These are phyloP conservation scores for Botrytis deweyae DNA, from an alignment of 2,329 filamentous ascomycete species.

Conservation along the genomic window DNA sequence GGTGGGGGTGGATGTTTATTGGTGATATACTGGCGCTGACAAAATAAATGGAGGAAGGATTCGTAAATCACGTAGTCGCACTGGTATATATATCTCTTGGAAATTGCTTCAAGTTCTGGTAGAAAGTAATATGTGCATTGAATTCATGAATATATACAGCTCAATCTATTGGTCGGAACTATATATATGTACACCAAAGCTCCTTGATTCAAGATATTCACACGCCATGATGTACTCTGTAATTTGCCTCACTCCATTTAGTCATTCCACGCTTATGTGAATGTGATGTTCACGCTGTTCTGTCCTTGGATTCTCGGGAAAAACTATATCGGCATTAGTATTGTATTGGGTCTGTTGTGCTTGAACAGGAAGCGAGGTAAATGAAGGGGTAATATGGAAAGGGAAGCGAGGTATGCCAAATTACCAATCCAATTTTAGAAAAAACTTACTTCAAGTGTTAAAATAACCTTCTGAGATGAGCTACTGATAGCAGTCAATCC, in stretches of 20 bases:
- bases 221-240: neutral
- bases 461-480: neutral
- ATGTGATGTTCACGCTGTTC: slow-evolving; percentile 13
- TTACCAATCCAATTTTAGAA: no score
- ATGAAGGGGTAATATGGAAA: neutral
- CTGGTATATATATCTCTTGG: neutral
- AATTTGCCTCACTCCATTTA: neutral
- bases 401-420: neutral
- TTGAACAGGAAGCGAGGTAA: neutral
- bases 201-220: neutral
- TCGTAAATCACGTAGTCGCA: neutral
- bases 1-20: slow-evolving; percentile 40
- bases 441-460: slow-evolving; percentile 3
- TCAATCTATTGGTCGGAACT: neutral
- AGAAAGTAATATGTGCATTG: neutral
- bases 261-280: neutral
- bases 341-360: neutral
- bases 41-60: neutral
- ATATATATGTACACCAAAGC: neutral
- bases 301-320: slow-evolving; percentile 13
- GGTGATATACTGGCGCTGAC: slow-evolving; percentile 1
- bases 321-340: neutral
- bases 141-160: slow-evolving; percentile 4
- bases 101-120: neutral
- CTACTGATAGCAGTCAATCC: slow-evolving; percentile 42